These are phyloP conservation scores for Fusarium sp. DNA, from an alignment of 2,329 filamentous ascomycete genomes.

Conservation along the genomic window DNA sequence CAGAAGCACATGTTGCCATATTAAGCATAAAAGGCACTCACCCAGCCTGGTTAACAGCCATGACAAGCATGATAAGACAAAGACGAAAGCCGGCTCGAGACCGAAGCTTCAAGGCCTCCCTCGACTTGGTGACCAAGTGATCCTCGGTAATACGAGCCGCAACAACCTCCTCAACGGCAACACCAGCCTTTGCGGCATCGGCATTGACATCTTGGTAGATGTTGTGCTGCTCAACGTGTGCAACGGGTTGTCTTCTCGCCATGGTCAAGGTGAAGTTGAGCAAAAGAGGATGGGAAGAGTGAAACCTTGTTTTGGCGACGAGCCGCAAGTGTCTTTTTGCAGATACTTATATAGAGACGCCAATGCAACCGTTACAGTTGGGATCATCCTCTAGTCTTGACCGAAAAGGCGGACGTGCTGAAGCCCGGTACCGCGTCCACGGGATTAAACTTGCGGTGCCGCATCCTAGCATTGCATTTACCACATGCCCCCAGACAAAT, in stretches of 20 bases:
- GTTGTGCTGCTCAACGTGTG: constrained; percentile 7
- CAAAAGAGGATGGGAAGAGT: neutral
- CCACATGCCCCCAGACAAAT: neutral
- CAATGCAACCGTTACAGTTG: neutral
- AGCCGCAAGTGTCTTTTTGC: neutral
- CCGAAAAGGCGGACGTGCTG: neutral
- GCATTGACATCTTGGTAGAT: constrained; percentile 33
- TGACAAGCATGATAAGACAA: constrained; percentile 27
- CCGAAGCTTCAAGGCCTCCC: constrained; percentile 23
- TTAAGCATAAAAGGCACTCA: neutral
- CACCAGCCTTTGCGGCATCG: constrained; percentile 31
- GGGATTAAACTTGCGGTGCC: neutral
- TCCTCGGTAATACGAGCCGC: constrained; percentile 35
- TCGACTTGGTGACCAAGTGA: constrained; percentile 32
- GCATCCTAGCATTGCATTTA: neutral
- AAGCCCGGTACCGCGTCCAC: neutral
- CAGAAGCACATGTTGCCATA: neutral
- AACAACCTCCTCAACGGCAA: constrained; percentile 35
- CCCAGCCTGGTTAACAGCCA: constrained; percentile 26
- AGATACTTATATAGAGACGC: constrained; percentile 2
- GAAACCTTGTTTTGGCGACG: neutral
- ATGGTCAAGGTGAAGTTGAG: neutral
- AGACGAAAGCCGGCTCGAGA: constrained; percentile 35
- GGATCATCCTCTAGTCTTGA: neutral
- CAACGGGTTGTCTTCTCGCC: constrained; percentile 4